Conservation (phyloP, 2,329 filamentous ascomycete genomes). For the Pseudogymnoascus sp. region DNA sequence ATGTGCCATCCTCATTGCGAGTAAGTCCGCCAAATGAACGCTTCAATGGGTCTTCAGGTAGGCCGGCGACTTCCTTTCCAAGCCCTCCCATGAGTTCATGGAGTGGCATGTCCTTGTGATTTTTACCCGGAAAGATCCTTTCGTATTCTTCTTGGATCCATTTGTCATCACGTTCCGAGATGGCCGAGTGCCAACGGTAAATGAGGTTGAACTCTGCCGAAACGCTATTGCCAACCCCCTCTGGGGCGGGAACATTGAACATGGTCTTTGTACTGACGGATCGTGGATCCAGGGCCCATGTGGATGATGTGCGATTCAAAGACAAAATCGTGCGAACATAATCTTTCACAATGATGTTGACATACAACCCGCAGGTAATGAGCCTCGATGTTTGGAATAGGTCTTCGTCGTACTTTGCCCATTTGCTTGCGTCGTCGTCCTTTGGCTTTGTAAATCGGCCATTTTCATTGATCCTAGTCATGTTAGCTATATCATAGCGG, state of each 20-base stretch:
- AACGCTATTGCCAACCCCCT: slow-evolving; percentile 72
- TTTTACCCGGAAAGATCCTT: slow-evolving; percentile 51
- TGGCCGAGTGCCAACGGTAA: slow-evolving; percentile 81
- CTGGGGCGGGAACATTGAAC: slow-evolving; percentile 48
- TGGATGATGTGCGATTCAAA: slow-evolving; percentile 25
- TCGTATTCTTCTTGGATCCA: slow-evolving; percentile 69
- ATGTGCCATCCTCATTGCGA: slow-evolving; percentile 58
- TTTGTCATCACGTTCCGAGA: slow-evolving; percentile 65
- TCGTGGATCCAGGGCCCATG: slow-evolving; percentile 67
- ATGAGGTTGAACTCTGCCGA: slow-evolving; percentile 85
- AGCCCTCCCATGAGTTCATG: slow-evolving; percentile 56
- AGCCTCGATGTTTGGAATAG: slow-evolving; percentile 71
- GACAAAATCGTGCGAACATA: slow-evolving; percentile 61
- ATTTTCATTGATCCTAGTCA: slow-evolving; percentile 67
- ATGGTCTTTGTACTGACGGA: slow-evolving; percentile 50
- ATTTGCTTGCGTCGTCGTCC: slow-evolving; percentile 42
- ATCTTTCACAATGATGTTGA: slow-evolving; percentile 70
- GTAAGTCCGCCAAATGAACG: slow-evolving; percentile 60
- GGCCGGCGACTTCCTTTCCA: slow-evolving; percentile 50
- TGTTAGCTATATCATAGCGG: slow-evolving; percentile 2
- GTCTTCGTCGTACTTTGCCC: slow-evolving; percentile 67
- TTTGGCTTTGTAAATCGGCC: slow-evolving; percentile 65
- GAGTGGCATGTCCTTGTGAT: slow-evolving; percentile 42
- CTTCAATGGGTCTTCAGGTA: slow-evolving; percentile 59
- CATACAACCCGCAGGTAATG: slow-evolving; percentile 67